Conservation (phyloP, 768 basidiomycete genomes). For the Lanmaoa pseudosensibilis region DNA sequence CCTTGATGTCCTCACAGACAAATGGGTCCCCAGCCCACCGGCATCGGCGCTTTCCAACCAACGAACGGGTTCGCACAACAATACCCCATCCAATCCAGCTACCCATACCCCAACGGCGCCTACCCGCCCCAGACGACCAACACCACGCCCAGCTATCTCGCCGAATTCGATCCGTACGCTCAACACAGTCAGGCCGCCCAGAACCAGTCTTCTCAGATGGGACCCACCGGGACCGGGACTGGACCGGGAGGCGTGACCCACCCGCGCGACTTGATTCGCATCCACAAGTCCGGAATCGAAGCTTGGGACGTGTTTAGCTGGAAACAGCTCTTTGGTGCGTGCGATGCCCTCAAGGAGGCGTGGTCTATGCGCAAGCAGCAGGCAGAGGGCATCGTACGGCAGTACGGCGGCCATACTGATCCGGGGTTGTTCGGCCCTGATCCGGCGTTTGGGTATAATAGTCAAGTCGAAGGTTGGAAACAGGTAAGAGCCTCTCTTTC, state of each 20-base stretch:
- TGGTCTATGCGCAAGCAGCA: constrained; percentile 66
- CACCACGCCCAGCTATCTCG: constrained; percentile 25
- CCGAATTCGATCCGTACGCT: constrained; percentile 45
- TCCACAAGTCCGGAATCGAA: constrained; percentile 67
- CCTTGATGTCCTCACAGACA: constrained; percentile 16
- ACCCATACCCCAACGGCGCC: constrained; percentile 32
- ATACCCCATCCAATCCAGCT: constrained; percentile 20
- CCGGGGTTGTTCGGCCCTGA: constrained; percentile 25
- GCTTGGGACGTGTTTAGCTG: constrained; percentile 69
- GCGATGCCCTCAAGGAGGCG: constrained; percentile 63
- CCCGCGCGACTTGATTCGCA: constrained; percentile 66
- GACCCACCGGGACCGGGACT: not conserved
- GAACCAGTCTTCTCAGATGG: not conserved
- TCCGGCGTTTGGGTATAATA: constrained; percentile 45
- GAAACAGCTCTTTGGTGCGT: constrained; percentile 64
- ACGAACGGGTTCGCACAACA: constrained; percentile 60
- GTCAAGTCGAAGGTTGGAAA: constrained; percentile 57
- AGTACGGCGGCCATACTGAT: constrained; percentile 43
- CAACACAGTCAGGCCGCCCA: constrained; percentile 7
- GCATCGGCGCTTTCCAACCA: constrained; percentile 44
- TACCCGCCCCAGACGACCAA: constrained; percentile 25
- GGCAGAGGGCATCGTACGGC: constrained; percentile 46
- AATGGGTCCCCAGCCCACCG: constrained; percentile 33
- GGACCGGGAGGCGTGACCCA: constrained; percentile 45
- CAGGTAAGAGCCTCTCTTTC: constrained; percentile 42